These are phyloP conservation scores for Rhizopogon roseolus DNA, from an alignment of 768 basidiomycete genomes.

Conservation along the genomic window DNA sequence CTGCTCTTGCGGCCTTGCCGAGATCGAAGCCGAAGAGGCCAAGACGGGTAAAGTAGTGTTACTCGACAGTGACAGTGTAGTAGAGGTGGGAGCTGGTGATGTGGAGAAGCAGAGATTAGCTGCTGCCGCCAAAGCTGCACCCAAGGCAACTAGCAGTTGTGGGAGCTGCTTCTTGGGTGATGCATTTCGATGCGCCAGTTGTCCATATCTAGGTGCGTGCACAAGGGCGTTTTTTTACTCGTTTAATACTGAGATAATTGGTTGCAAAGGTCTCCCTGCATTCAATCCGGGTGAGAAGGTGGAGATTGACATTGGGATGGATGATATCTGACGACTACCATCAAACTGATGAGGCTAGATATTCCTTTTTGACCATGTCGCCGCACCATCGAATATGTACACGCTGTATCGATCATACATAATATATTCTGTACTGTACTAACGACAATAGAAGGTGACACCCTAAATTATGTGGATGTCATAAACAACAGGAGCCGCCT, in stretches of 20 bases:
- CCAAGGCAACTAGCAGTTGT: slow-evolving; percentile 93
- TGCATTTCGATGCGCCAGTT: slow-evolving; percentile 94
- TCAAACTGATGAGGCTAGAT: neutral
- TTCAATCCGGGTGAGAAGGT: slow-evolving; percentile 99
- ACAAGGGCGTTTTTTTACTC: neutral
- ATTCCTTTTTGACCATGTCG: neutral
- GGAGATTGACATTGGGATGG: slow-evolving; percentile 83
- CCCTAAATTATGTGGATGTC: too few relatives aligned
- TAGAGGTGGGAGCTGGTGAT: slow-evolving; percentile 51
- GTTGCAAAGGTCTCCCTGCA: slow-evolving; percentile 82
- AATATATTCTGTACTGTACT: neutral
- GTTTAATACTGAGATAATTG: slow-evolving; percentile 8
- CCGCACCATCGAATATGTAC: neutral
- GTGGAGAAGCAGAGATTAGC: slow-evolving; percentile 62
- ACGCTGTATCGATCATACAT: neutral
- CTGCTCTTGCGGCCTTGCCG: slow-evolving; percentile 94
- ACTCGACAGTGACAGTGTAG: slow-evolving; percentile 55
- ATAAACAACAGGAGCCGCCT: too few relatives aligned
- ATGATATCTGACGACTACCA: slow-evolving; percentile 60
- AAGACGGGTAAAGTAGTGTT: slow-evolving; percentile 58
- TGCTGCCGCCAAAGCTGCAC: slow-evolving; percentile 62
- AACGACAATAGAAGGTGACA: neutral
- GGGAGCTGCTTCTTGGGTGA: slow-evolving; percentile 97
- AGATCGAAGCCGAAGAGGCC: slow-evolving; percentile 83
- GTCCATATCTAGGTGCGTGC: slow-evolving; percentile 89